Percentiles rank a stretch among this genome's conserved stretches.
These are phyloP conservation scores for Dissophora ornata DNA, from an alignment of 192 early-diverging fungal genomes.

Conservation along the genomic window DNA sequence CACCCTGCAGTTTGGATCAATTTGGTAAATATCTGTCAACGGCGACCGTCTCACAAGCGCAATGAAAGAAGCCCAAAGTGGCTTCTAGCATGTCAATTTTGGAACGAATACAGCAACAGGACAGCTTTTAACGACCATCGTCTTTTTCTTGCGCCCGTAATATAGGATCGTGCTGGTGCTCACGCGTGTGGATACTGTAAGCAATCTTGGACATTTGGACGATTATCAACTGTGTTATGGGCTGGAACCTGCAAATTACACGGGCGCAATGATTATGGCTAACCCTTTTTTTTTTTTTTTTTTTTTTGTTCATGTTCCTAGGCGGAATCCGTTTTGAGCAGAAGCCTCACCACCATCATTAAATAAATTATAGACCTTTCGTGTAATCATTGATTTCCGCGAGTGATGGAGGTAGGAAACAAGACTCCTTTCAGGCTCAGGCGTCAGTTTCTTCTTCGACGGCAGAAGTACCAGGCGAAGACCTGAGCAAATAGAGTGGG, in stretches of 20 bases:
- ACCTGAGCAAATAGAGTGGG: too few relatives aligned
- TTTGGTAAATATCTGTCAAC: slow-evolving; percentile 71
- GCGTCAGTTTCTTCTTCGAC: too few relatives aligned
- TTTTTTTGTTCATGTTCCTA: slow-evolving; percentile 47
- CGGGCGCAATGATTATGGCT: too few relatives aligned
- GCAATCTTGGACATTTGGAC: slow-evolving; percentile 38
- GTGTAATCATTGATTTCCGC: too few relatives aligned
- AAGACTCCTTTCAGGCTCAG: too few relatives aligned
- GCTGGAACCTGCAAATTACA: not conserved
- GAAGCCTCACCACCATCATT: slow-evolving; percentile 73
- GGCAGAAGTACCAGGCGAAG: too few relatives aligned
- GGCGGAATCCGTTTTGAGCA: slow-evolving; percentile 86
- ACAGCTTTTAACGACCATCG: not conserved
- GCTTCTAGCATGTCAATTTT: too few relatives aligned
- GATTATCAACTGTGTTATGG: not conserved
- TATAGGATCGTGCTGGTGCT: slow-evolving; percentile 69
- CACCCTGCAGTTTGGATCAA: slow-evolving; percentile 97
- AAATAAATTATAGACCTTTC: too few relatives aligned
- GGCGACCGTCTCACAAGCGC: too few relatives aligned
- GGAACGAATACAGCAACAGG: not conserved
- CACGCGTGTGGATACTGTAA: slow-evolving; percentile 86
- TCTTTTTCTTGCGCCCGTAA: not conserved
- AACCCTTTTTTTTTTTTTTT: not conserved
- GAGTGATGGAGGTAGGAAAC: too few relatives aligned
- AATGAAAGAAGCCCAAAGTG: too few relatives aligned